Evolutionary conservation across 345 rosid genomes (phyloP).

Genomic region (Ceriops zippeliana): DNA sequence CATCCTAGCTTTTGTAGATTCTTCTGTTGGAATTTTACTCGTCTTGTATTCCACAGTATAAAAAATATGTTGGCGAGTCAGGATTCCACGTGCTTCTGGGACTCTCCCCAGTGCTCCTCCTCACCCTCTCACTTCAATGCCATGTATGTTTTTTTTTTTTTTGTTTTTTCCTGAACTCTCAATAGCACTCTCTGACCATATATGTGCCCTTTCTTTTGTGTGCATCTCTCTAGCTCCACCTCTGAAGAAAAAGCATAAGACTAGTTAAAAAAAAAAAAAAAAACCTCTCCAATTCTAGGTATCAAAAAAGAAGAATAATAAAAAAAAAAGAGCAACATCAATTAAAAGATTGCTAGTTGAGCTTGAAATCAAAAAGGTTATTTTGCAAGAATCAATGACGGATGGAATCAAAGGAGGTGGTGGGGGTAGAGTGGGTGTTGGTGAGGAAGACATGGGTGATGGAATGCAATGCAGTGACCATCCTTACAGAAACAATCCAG

Average conservation of each 20-base stretch:
- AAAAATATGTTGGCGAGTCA: slow-evolving; percentile 30
- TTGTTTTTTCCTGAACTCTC: slow-evolving; percentile 16
- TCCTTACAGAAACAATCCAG: slow-evolving; percentile 74
- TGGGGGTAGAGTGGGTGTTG: slow-evolving; percentile 33
- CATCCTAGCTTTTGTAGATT: no score
- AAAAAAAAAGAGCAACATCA: slow-evolving; percentile 11
- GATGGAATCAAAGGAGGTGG: slow-evolving; percentile 33
- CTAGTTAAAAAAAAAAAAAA: neutral
- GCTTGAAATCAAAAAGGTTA: slow-evolving; percentile 8
- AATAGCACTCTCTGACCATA: slow-evolving; percentile 30
- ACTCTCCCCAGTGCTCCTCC: slow-evolving; percentile 21
- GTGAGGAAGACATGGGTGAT: slow-evolving; percentile 68
- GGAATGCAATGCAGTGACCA: slow-evolving; percentile 83
- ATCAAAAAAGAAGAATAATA: slow-evolving; percentile 20
- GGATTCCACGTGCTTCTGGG: slow-evolving; percentile 31
- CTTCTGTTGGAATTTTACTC: slow-evolving; percentile 15
- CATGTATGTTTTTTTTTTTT: neutral
- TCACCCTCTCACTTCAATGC: slow-evolving; percentile 20
- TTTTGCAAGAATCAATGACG: slow-evolving; percentile 16
- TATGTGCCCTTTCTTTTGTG: slow-evolving; percentile 26
- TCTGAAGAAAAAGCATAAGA: slow-evolving; percentile 18
- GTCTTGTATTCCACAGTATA: slow-evolving; percentile 3
- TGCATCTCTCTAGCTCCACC: slow-evolving; percentile 18
- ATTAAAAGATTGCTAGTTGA: neutral
- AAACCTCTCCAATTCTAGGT: neutral